phyloP scores from a whole-genome alignment of 768 basidiomycete species.

The Kwoniella europaea region DNA sequence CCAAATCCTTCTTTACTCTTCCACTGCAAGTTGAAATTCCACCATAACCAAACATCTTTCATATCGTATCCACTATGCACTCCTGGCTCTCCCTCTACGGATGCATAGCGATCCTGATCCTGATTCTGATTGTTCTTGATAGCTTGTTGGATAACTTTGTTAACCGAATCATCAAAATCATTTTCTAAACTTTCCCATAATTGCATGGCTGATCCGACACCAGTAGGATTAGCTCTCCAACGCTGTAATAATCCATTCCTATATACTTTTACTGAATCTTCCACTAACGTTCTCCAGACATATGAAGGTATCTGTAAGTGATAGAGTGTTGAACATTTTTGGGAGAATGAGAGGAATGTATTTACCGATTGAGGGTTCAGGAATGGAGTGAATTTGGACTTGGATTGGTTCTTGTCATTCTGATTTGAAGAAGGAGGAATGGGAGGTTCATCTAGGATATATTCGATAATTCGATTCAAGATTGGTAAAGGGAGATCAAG shows the following conservation, averaged over 20 bases:
- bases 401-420: not conserved
- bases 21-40: conserved; percentile 32
- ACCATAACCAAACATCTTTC: conserved; percentile 40
- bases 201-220: conserved; percentile 15
- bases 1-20: conserved; percentile 38
- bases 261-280: conserved; percentile 16
- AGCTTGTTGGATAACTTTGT: not conserved
- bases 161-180: conserved; percentile 25
- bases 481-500: not conserved
- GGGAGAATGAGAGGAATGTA: not conserved
- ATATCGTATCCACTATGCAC: not conserved
- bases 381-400: not conserved
- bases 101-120: not conserved
- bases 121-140: not conserved
- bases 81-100: not conserved
- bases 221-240: conserved; percentile 34
- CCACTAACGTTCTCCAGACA: conserved; percentile 27
- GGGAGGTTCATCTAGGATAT: not conserved
- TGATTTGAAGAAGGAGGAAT: not conserved
- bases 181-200: conserved; percentile 24
- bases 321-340: not conserved
- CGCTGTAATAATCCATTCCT: conserved; percentile 13
- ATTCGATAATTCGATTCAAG: not conserved
- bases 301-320: conserved; percentile 14
- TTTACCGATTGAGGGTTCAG: not conserved